Evolutionary conservation across 1,139 yeast genomes (phyloP).

Genomic region (Casaregolazyma lundiana): DNA sequence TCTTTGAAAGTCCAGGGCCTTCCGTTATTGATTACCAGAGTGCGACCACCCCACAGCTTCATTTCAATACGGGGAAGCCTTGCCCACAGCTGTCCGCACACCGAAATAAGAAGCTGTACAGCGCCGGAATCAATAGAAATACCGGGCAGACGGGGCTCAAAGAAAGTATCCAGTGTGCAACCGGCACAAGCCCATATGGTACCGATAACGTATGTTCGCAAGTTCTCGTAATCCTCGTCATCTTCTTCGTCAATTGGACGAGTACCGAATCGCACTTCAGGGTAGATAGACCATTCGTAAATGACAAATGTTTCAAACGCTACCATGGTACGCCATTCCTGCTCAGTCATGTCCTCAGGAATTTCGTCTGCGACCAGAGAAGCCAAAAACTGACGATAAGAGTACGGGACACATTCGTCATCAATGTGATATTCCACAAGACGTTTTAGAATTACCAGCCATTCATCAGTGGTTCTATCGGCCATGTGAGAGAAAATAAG

Average conservation of each 20-base stretch:
- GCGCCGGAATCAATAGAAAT: constrained; percentile 46
- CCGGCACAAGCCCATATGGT: constrained; percentile 54
- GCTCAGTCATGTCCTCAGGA: constrained; percentile 11
- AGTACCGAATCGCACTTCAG: constrained; percentile 59
- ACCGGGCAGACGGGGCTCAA: constrained; percentile 52
- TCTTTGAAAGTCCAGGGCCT: constrained; percentile 69
- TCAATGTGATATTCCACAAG: constrained; percentile 40
- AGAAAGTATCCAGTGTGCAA: constrained; percentile 54
- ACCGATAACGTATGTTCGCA: constrained; percentile 53
- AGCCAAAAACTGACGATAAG: constrained; percentile 33
- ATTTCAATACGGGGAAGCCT: constrained; percentile 47
- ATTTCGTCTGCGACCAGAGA: constrained; percentile 23
- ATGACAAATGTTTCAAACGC: constrained; percentile 43
- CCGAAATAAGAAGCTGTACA: constrained; percentile 55
- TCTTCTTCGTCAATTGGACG: constrained; percentile 49
- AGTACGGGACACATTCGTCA: constrained; percentile 47
- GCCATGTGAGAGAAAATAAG: background rate
- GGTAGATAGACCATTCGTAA: constrained; percentile 48
- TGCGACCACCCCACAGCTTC: constrained; percentile 39
- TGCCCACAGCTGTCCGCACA: constrained; percentile 43
- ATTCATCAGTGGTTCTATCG: background rate
- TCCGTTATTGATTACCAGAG: constrained; percentile 45
- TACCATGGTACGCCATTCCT: constrained; percentile 33
- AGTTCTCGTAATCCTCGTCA: constrained; percentile 48
- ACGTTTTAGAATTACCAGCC: constrained; percentile 34